Conservation (phyloP, 495 filamentous ascomycete genomes). For the Daldinia childiae region DNA sequence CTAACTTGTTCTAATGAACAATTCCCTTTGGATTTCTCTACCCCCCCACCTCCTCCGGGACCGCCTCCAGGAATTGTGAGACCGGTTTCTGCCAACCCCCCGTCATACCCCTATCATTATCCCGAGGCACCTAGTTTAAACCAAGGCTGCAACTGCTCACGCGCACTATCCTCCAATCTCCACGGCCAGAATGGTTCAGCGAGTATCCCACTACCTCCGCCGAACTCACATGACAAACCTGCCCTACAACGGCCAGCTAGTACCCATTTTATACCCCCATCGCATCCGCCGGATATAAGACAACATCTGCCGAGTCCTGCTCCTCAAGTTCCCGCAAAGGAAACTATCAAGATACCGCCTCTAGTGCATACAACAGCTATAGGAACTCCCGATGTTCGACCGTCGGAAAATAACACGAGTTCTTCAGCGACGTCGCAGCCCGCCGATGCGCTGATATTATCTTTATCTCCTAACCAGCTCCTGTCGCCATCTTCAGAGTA, state of each 20-base stretch:
- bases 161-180: too few species aligned
- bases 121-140: too few species aligned
- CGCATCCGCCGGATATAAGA: background rate
- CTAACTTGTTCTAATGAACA: constrained; percentile 8
- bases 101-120: background rate
- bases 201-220: too few species aligned
- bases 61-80: constrained; percentile 8
- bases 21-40: constrained; percentile 1
- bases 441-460: background rate
- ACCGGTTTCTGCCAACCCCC: background rate
- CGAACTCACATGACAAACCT: too few species aligned
- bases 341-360: background rate
- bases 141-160: too few species aligned
- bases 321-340: background rate
- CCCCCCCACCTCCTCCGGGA: constrained; percentile 25
- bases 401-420: background rate
- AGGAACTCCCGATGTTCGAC: background rate
- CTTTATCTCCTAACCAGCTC: background rate
- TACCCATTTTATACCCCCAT: too few species aligned
- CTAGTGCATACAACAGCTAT: constrained; percentile 1
- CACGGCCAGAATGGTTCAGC: too few species aligned
- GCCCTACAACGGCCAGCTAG: too few species aligned
- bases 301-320: background rate
- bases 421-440: background rate
- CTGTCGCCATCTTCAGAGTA: background rate